Conservation (phyloP, 148 eudicot species). For the Suaeda aralocaspica region DNA sequence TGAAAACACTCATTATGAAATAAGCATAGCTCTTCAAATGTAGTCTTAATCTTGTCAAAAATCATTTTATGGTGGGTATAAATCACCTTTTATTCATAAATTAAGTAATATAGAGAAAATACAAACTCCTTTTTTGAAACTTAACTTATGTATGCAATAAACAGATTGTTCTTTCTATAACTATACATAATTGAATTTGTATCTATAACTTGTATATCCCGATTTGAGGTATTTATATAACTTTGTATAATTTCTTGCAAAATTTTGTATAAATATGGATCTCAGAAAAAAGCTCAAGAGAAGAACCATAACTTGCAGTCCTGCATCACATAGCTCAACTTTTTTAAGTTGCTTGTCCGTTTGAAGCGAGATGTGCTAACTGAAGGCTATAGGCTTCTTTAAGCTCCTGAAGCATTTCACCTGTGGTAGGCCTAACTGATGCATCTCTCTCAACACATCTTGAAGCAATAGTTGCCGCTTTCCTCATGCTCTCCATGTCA, state of each 20-base stretch:
- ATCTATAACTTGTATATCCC: neutral
- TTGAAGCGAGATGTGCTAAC: slow-evolving; percentile 55
- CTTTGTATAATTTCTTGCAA: neutral
- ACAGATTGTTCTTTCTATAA: neutral
- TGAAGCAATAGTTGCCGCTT: slow-evolving; percentile 51
- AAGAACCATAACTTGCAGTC: too few species aligned
- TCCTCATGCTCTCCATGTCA: slow-evolving; percentile 70
- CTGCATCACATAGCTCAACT: too few species aligned
- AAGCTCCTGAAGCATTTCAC: slow-evolving; percentile 55
- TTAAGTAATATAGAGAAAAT: too few species aligned
- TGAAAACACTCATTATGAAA: too few species aligned
- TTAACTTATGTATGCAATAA: too few species aligned
- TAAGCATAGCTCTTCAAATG: too few species aligned
- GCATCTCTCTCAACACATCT: slow-evolving; percentile 80
- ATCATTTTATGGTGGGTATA: too few species aligned
- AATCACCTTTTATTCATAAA: too few species aligned
- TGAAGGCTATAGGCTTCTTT: slow-evolving; percentile 75
- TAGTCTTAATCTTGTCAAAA: too few species aligned
- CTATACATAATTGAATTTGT: neutral
- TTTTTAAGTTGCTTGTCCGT: slow-evolving; percentile 29
- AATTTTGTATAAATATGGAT: too few species aligned
- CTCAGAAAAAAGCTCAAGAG: too few species aligned
- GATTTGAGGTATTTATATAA: neutral
- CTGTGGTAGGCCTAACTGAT: slow-evolving; percentile 56
- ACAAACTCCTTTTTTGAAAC: too few species aligned